phyloP scores from a whole-genome alignment of 495 filamentous ascomycete genomes.

The Podospora tetraspora region DNA sequence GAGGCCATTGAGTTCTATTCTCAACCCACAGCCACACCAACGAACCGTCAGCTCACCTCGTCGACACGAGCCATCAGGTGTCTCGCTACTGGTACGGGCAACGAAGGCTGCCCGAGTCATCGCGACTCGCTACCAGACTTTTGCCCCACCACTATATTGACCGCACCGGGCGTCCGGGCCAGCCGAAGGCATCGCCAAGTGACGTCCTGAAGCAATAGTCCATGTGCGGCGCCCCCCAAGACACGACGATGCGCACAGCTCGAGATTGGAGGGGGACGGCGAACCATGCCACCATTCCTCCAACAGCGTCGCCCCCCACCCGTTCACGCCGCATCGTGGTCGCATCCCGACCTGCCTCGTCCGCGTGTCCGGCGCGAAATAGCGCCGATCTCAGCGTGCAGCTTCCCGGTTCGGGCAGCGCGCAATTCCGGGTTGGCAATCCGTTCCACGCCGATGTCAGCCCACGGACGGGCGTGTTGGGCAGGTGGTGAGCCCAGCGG shows the following conservation, averaged over 20 bases:
- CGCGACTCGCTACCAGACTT: constrained; percentile 5
- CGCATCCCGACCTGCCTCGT: not conserved
- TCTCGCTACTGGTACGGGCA: not conserved
- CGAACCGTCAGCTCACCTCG: not conserved
- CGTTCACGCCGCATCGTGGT: not conserved
- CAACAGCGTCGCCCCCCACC: not conserved
- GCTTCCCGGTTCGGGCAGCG: constrained; percentile 1
- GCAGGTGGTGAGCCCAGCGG: not conserved
- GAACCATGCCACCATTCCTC: not conserved
- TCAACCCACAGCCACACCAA: not conserved
- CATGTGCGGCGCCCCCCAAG: not conserved
- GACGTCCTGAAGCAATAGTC: constrained; percentile 5
- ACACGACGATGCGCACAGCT: not conserved
- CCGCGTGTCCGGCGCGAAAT: not conserved
- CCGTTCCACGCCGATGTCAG: not conserved
- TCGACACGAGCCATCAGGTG: not conserved
- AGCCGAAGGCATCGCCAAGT: not conserved
- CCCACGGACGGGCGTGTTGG: not conserved
- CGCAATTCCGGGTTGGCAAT: not conserved
- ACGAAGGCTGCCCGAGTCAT: not conserved
- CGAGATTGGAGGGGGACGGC: not conserved
- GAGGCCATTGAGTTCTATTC: not conserved
- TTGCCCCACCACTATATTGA: constrained; percentile 1
- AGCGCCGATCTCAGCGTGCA: constrained; percentile 5
- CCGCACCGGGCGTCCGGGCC: not conserved